These are phyloP conservation scores for Apiotrichum montevideense DNA, from an alignment of 1,284 basidiomycete species.

Conservation along the genomic window DNA sequence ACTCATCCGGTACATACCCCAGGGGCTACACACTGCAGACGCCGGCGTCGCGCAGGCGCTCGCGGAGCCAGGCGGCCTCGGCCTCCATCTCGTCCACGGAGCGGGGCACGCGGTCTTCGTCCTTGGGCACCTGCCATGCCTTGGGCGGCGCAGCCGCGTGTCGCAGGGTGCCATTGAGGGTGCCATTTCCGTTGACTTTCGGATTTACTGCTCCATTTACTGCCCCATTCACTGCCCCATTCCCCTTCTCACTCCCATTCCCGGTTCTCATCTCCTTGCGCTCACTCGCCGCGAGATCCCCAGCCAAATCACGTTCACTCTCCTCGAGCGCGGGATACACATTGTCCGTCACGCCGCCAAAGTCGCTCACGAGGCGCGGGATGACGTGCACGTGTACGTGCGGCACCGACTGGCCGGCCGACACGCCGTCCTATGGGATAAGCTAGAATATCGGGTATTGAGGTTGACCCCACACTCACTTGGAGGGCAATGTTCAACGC, in stretches of 20 bases:
- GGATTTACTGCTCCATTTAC: too few species aligned
- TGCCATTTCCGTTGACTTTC: not conserved
- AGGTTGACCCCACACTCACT: constrained; percentile 48
- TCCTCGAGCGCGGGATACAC: constrained; percentile 71
- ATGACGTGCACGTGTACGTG: constrained; percentile 88
- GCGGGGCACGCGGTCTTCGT: constrained; percentile 63
- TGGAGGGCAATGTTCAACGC: constrained; percentile 76
- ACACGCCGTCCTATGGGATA: constrained; percentile 64
- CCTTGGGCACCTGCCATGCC: constrained; percentile 52
- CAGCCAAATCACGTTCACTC: constrained; percentile 51
- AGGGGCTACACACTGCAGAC: not conserved
- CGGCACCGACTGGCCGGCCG: constrained; percentile 77
- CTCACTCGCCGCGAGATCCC: constrained; percentile 3
- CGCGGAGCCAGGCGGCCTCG: constrained; percentile 61
- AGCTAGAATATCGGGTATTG: not conserved
- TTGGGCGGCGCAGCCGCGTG: constrained; percentile 47
- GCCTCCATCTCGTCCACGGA: constrained; percentile 65
- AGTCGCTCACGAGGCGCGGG: constrained; percentile 61
- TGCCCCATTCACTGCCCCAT: not conserved
- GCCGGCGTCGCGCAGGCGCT: not conserved
- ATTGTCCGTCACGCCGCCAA: constrained; percentile 60
- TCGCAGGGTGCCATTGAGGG: constrained; percentile 4
- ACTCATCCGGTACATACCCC: too few species aligned
- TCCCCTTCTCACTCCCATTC: too few species aligned
- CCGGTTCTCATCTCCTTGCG: not conserved